Base-by-base conservation (phyloP, 305 asterid species). In the Fraxinus latifolia region DNA sequence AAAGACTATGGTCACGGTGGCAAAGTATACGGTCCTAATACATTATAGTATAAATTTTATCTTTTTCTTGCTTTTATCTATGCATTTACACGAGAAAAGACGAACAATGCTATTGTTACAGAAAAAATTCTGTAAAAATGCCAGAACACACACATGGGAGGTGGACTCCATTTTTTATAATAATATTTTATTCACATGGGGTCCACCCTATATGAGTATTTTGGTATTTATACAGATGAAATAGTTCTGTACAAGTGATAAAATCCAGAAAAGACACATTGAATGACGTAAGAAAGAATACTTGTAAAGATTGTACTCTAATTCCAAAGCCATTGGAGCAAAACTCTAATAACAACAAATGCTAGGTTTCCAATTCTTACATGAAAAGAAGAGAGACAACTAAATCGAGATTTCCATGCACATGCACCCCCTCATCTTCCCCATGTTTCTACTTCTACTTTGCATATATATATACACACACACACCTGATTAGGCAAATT, bases 271-370 rank as follows among this genome's bases (percentile, higher is more conserved):
- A 67, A 67, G 36, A 4, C 74, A 27, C 36, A 67, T 67, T 29
- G 37, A 27, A 27, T 67, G 33, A 62, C 7, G 72, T 8, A 23
- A 12, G 36, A 67, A 67, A 27, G 74, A 67, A 67, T 67, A 19
- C 17, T 67, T 67, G 73, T 67, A 23, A 67, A 23, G 17, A 27
- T 67, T 67, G 34, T 25, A 65, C 36, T 65, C 73, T 11, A 11
- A 65, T 65, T 65, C 73, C 73, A 65, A 65, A 65, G 73, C 73
- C 73, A 65, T 65, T 65, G 73, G 73, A 65, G 73, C 6, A 11
- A 65, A 65, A 29, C 29, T 67, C 37, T 9, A 67, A 27, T 67
- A 67, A 27, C 14, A 67, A 67, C 74, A 67, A 67, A 11, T 14
- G 37, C 37, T 67, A 67, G 21, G 37, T 37, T 21, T 67, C 25